Percentiles rank a stretch among this genome's conserved stretches.
Conservation (phyloP, 176 grass and related monocot genomes). For the Paspalum notatum region DNA sequence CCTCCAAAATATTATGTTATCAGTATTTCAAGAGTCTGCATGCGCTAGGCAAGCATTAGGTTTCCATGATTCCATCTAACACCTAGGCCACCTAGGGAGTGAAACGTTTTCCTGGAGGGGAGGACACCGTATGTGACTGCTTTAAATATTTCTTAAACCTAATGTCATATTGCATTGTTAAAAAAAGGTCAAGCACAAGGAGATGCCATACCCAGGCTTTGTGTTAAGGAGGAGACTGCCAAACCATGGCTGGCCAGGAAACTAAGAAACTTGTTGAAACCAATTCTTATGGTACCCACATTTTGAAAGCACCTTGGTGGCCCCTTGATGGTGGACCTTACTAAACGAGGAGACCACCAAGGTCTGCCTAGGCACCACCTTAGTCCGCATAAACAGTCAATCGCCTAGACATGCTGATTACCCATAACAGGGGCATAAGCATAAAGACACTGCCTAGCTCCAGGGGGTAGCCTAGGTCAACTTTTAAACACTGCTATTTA, state of each 20-base stretch:
- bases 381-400: not conserved
- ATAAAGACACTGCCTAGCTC: not conserved
- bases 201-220: not conserved
- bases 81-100: not conserved
- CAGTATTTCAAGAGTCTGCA: not conserved
- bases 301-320: not conserved
- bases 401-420: not conserved
- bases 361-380: not conserved
- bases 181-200: not conserved
- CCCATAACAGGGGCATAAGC: not conserved
- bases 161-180: not conserved
- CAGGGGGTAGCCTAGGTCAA: not conserved
- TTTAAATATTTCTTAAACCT: not conserved
- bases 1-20: conserved; percentile 2
- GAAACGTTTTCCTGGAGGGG: conserved; percentile 9
- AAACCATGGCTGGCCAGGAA: not conserved
- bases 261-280: not conserved
- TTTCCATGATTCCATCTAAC: not conserved
- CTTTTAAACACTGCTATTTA: not conserved
- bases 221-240: not conserved
- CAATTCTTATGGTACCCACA: not conserved
- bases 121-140: not conserved
- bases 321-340: not conserved
- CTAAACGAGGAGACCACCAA: not conserved
- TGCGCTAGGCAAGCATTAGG: not conserved